Evolutionary conservation across 129 eudicot species (phyloP).

Genomic region (Chrysanthemum seticuspe): DNA sequence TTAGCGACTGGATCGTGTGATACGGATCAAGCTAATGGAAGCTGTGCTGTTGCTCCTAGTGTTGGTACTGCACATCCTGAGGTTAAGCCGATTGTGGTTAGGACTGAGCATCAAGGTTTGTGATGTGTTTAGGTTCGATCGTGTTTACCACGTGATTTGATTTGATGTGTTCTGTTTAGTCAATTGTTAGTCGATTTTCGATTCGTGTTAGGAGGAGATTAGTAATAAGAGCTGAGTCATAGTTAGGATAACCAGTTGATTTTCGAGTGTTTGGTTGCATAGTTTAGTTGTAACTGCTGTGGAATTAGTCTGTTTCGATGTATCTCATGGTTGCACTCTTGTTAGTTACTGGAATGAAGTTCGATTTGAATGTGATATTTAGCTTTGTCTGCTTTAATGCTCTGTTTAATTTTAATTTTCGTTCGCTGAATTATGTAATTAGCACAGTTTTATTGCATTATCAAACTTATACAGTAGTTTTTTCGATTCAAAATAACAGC

Average conservation of each 20-base stretch:
- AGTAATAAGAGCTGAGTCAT: not conserved
- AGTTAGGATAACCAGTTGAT: not conserved
- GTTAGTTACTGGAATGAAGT: slow-evolving; percentile 3
- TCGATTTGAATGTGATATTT: slow-evolving; percentile 17
- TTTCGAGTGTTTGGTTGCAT: not conserved
- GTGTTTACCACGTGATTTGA: slow-evolving; percentile 5
- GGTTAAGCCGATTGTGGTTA: slow-evolving; percentile 27
- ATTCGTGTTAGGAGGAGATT: not conserved
- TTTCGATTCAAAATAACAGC: not conserved
- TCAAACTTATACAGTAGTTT: not conserved
- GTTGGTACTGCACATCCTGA: slow-evolving; percentile 20
- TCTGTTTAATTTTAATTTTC: slow-evolving; percentile 5
- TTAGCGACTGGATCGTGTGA: slow-evolving; percentile 23
- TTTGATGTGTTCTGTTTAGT: slow-evolving; percentile 8
- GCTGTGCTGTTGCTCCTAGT: slow-evolving; percentile 19
- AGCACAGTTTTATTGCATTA: not conserved
- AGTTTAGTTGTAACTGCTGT: not conserved
- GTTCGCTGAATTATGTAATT: not conserved
- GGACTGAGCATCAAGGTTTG: slow-evolving; percentile 40
- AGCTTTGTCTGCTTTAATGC: slow-evolving; percentile 6
- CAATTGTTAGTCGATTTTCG: slow-evolving; percentile 1
- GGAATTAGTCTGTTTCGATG: slow-evolving; percentile 5
- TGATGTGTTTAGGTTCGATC: slow-evolving; percentile 4
- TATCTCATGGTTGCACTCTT: slow-evolving; percentile 5
- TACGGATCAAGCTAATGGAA: slow-evolving; percentile 28